These are phyloP conservation scores for Podila verticillata DNA, from an alignment of 192 early-diverging fungal genomes.

Conservation along the genomic window DNA sequence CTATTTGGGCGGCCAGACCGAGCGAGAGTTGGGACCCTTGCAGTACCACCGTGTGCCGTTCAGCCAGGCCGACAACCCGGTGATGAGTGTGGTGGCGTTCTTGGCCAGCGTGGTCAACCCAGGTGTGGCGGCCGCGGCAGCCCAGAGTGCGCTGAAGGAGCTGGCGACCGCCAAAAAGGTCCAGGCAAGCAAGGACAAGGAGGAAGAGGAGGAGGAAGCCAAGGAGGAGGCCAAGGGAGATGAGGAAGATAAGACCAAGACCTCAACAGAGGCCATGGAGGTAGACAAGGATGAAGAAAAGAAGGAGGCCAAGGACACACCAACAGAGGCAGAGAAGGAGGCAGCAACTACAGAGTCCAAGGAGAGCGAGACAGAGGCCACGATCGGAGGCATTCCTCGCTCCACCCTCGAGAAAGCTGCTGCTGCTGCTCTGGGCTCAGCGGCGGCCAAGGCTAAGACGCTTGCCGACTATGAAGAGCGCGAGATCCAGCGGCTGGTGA, in stretches of 20 bases:
- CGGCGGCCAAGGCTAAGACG: conserved; percentile 88
- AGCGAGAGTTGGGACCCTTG: conserved; percentile 66
- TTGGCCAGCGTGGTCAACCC: conserved; percentile 89
- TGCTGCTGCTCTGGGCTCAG: conserved; percentile 89
- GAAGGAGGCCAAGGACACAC: neutral
- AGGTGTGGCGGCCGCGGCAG: conserved; percentile 86
- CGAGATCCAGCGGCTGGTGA: conserved; percentile 85
- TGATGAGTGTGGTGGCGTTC: conserved; percentile 91
- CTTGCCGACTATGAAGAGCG: conserved; percentile 87
- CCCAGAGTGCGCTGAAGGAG: conserved; percentile 85
- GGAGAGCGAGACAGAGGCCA: conserved; percentile 3
- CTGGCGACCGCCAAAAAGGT: conserved; percentile 56
- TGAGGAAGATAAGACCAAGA: neutral
- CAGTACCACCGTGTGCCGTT: conserved; percentile 85
- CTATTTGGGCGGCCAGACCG: conserved; percentile 59
- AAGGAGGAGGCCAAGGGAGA: conserved; percentile 42
- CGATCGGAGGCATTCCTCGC: conserved; percentile 41
- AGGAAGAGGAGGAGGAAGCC: conserved; percentile 17
- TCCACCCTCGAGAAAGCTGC: conserved; percentile 80
- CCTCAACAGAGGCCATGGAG: conserved; percentile 49
- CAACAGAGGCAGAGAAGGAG: neutral
- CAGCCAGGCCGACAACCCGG: conserved; percentile 86
- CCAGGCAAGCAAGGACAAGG: conserved; percentile 14
- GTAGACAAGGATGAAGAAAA: conserved; percentile 25
- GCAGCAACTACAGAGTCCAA: conserved; percentile 12